Base-by-base conservation (phyloP, 495 filamentous ascomycete species). In the Patellaria atrata region DNA sequence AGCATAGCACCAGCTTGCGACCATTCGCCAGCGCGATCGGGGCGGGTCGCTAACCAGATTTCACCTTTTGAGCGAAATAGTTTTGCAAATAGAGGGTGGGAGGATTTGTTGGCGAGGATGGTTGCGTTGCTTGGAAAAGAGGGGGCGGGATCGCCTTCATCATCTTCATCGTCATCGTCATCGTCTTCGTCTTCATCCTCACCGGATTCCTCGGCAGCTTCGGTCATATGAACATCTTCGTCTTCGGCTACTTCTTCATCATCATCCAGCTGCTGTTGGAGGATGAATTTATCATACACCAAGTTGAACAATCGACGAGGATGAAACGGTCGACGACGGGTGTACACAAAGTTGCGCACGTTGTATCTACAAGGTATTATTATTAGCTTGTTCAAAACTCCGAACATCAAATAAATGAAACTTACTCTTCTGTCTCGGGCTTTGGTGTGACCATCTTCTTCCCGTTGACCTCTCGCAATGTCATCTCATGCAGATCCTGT, bases 1-100 rank as follows among this genome's bases (percentile, higher is more conserved):
- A 74, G 45, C 62, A 74, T 74, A 4, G 61, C 66, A 3, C 70
- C 68, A 1, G 70, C 68, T 45, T 72, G 68, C n/a, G 62, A 68
- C 70, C 68, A 74, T 49, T 71, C 68, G 31, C 68, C 68, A 13
- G 59, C 60, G 12, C 61, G 59, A 33, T 53, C 45, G 0, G 62
- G 58, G 1, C 64, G 56, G 28, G 59, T 65, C 0, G 61, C 48
- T 2, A 67, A 47, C 62, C 62, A 67, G 43, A 61, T 57, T 39
- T 60, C 59, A 32, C 63, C 63, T 33, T 67, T 67, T 22, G 60
- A 63, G 23, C 61, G 63, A 11, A 67, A 56, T 10, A 64, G 36
- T 8, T 55, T 51, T 24, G 5, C 18, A 34, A 68, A 61, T 2
- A 58, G 50, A 5, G 63, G 57, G 39, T 59, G 45, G 8, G 48